Base-by-base conservation (phyloP, 192 early-diverging fungal genomes). In the Entomortierella parvispora region DNA sequence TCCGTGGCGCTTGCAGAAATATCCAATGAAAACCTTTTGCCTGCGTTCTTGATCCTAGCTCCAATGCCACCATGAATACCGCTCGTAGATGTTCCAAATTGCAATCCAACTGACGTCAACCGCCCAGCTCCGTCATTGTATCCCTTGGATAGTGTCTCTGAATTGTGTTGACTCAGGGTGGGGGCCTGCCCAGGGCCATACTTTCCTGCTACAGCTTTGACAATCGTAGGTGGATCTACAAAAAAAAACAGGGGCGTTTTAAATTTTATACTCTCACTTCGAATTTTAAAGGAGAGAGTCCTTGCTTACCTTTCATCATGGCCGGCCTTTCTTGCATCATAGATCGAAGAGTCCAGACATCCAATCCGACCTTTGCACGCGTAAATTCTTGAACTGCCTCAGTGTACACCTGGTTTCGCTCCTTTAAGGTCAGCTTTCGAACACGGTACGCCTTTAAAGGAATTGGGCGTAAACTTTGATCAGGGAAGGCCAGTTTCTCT, bases 321-420 rank as follows among this genome's bases (percentile, higher is more conserved):
- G 58, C 60, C 12, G 74, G 74, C 32, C 65, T 65, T 23, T 77
- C 65, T 52, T 77, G 74, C 61, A 68, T 63, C 74, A 68, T 68
- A 29, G 50, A 64, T 3, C 74, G 54, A 28, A 77, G 54, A 33
- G 26, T 55, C 74, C 74, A 77, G 0, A 68, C 60, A 37, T 68
- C 66, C 26, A 77, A 49, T 8, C 74, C 74, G 15, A 65, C 58
- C 15, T 65, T 68, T 18, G 74, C 74, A 3, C 63, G 48, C 10
- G 65, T 68, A 25, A 77, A 77, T n/a, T 68, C 74, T 44, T 68
- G 52, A 33, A 53, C 68, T 0, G 74, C 74, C 25, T 59, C 52
- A 14, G 60, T 26, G 40, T 77, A 77, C 4, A 47, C 28, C 37
- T 59, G 20, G 20, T 58, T 77, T 8, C 66, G 43, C 40, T 77